These are phyloP conservation scores for Nicotiana sylvestris DNA, from an alignment of 257 asterid species.

Conservation along the genomic window DNA sequence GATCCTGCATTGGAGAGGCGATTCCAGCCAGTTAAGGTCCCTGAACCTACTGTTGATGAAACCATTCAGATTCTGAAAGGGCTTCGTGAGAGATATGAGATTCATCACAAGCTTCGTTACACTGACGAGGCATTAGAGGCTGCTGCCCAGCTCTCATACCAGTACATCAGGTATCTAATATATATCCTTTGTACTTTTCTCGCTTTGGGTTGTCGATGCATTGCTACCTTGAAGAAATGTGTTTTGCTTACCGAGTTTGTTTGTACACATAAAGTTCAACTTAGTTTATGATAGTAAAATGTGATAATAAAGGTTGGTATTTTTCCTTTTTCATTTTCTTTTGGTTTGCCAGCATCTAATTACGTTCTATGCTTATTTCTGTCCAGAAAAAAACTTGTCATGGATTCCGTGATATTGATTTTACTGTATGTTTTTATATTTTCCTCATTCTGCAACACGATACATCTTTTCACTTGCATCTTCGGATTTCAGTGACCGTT, in stretches of 20 bases:
- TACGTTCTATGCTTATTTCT: not conserved
- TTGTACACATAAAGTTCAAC: not conserved
- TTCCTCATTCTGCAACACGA: not conserved
- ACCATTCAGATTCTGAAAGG: slow-evolving; percentile 89
- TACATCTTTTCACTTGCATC: slow-evolving; percentile 19
- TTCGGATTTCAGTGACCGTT: slow-evolving; percentile 75
- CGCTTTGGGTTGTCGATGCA: not conserved
- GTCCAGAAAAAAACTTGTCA: not conserved
- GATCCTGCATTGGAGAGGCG: slow-evolving; percentile 95
- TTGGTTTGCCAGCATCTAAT: not conserved
- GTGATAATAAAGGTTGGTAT: not conserved
- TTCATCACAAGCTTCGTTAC: slow-evolving; percentile 96
- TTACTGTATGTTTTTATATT: not conserved
- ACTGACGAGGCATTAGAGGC: slow-evolving; percentile 84
- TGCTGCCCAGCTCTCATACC: slow-evolving; percentile 85
- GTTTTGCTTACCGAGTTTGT: not conserved
- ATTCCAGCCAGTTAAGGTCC: slow-evolving; percentile 95
- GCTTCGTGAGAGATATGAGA: slow-evolving; percentile 83
- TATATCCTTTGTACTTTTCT: not conserved
- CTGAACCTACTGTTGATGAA: slow-evolving; percentile 95
- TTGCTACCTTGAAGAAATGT: not conserved
- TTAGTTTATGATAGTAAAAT: not conserved
- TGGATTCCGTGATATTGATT: not conserved
- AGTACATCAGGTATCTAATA: slow-evolving; percentile 69
- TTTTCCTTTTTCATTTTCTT: not conserved